These are phyloP conservation scores for Cryptosporidium canis DNA, from an alignment of 169 alveolate genomes.

Conservation along the genomic window DNA sequence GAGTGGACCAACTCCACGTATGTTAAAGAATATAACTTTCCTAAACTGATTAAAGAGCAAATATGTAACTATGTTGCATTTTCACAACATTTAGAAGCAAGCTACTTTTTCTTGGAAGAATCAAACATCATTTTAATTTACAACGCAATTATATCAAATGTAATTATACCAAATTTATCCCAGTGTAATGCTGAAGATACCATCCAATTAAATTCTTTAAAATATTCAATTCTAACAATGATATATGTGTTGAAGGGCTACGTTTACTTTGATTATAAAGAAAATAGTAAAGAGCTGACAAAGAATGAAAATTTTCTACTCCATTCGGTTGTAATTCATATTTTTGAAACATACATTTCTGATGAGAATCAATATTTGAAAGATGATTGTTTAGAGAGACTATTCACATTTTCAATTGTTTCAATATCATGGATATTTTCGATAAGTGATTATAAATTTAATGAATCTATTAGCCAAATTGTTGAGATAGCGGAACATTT, in stretches of 20 bases:
- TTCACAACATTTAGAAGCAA: neutral
- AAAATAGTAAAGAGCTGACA: neutral
- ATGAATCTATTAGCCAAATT: neutral
- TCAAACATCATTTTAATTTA: neutral
- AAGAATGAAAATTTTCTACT: neutral
- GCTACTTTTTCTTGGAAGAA: neutral
- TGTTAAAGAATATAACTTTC: neutral
- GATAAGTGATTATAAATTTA: neutral
- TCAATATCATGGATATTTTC: conserved; percentile 18
- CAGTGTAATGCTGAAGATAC: neutral
- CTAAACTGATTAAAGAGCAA: neutral
- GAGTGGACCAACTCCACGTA: neutral
- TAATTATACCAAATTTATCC: neutral
- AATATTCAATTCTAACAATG: neutral
- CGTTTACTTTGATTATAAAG: neutral
- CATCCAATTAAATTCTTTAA: neutral
- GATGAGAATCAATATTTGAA: neutral
- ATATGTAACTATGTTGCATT: conserved; percentile 2
- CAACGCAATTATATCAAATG: neutral
- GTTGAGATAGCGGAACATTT: neutral
- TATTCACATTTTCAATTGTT: neutral
- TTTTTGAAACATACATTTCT: neutral
- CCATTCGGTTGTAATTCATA: neutral
- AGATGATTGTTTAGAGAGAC: neutral
- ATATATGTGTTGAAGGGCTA: neutral